Conservation (phyloP, 2,329 filamentous ascomycete genomes). For the Exophiala dermatitidis region DNA sequence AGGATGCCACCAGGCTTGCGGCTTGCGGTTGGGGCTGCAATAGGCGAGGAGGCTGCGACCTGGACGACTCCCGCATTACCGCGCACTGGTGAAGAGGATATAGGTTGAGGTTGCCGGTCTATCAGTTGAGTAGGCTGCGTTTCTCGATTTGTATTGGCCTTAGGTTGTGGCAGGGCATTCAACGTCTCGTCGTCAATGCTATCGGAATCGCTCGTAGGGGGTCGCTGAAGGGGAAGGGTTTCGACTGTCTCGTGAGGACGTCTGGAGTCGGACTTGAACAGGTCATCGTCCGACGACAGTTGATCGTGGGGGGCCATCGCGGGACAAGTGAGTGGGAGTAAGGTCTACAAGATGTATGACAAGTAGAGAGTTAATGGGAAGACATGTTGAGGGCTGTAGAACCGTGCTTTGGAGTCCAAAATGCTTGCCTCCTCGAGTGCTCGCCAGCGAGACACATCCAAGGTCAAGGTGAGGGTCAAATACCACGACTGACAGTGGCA, state of each 20-base stretch:
- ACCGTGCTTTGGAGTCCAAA: not conserved
- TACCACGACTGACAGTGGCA: not conserved
- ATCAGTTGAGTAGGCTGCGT: constrained; percentile 59
- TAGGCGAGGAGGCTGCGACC: constrained; percentile 82
- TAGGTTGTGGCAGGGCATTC: constrained; percentile 41
- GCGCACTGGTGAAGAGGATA: constrained; percentile 29
- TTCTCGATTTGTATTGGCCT: constrained; percentile 42
- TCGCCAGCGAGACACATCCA: constrained; percentile 1
- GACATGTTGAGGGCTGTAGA: not conserved
- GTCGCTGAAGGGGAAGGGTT: constrained; percentile 20
- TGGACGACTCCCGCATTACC: constrained; percentile 52
- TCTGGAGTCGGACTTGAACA: constrained; percentile 16
- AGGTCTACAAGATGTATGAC: not conserved
- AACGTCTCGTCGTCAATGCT: constrained; percentile 40
- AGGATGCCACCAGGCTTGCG: constrained; percentile 39
- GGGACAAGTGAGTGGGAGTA: not conserved
- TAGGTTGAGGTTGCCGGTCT: constrained; percentile 31
- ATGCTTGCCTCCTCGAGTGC: not conserved
- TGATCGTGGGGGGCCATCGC: constrained; percentile 13
- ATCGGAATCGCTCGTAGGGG: constrained; percentile 7
- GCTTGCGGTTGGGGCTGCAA: constrained; percentile 40
- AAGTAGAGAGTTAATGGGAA: not conserved
- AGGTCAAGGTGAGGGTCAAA: not conserved
- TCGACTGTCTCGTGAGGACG: constrained; percentile 20
- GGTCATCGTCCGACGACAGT: constrained; percentile 22